Base-by-base conservation (phyloP, 768 basidiomycete species). In the Cubamyces sp. region DNA sequence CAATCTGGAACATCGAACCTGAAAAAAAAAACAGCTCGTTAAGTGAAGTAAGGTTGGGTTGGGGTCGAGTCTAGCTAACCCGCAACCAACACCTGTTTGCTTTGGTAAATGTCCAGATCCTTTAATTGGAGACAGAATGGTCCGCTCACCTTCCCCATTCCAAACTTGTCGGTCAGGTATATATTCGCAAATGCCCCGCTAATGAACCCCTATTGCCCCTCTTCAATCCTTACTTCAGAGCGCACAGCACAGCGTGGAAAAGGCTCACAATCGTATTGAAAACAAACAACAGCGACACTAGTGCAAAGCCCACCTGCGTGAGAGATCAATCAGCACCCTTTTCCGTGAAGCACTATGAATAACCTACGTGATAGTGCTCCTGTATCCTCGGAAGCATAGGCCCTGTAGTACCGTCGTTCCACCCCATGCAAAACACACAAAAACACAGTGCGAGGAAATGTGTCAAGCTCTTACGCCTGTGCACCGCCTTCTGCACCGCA, bases 371-470 rank as follows among this genome's bases (percentile, higher is more conserved):
- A 69, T 82, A 83, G 70, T 82, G 79, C 5, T 74, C 72, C 69
- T 90, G 90, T 41, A 94, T 86, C 9, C 84, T 79, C 2, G 90
- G 91, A 3, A 94, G 74, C 26, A 94, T 74, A 0, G 92, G 90
- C 2, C 92, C 92, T 14, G 84, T 83, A 0, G 85, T 81, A 14
- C 85, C 87, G 71, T 92, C 91, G 66, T 88, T 90, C 90, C 90
- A 93, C 21, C 92, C 92, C 23, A 79, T 80, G 8, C 90, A 73
- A 62, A 87, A 86, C 49, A 87, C 52, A 19, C 77, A 75, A 74
- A 77, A 84, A 64, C 86, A 88, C 37, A 87, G 73, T 1, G 85
- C 71, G 21, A 74, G 61, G 59, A 87, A 83, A 61, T 90, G 87
- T 25, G 85, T 70, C 45, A 58, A 26, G 41, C 64, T 58, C 52